Percentiles rank a stretch among this genome's conserved stretches.
Evolutionary conservation across 2,329 filamentous ascomycete genomes (phyloP).

Genomic region (Aspergillus brasiliensis): DNA sequence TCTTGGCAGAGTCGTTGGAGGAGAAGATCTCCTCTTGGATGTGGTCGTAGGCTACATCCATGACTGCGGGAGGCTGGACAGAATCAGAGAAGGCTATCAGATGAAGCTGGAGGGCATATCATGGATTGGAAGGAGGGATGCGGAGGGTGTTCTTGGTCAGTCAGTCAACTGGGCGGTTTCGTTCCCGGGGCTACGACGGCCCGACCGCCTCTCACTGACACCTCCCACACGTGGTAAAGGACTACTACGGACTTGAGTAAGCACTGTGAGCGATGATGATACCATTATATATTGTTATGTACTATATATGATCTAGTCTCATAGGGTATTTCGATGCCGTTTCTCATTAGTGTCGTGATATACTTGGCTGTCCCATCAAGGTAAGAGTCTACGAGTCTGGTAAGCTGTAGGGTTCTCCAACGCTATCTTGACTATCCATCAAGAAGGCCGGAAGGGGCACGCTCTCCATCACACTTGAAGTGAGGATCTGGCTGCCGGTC

Average conservation of each 20-base stretch:
- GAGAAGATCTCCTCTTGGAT: constrained; percentile 79
- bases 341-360: constrained; percentile 1
- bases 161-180: constrained; percentile 11
- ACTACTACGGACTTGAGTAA: neutral
- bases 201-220: constrained; percentile 28
- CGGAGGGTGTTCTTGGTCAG: neutral
- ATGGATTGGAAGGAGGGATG: neutral
- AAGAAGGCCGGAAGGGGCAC: constrained; percentile 43
- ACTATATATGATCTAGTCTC: neutral
- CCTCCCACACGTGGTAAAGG: neutral
- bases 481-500: constrained; percentile 40
- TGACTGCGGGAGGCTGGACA: constrained; percentile 44
- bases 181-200: constrained; percentile 30
- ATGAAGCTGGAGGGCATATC: constrained; percentile 1
- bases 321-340: neutral
- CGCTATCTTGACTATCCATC: constrained; percentile 42
- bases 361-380: neutral
- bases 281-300: too few species aligned
- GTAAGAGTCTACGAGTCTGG: constrained; percentile 21
- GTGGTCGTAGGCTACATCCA: constrained; percentile 98
- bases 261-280: too few species aligned
- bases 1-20: constrained; percentile 54
- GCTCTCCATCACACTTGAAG: constrained; percentile 48
- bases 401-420: constrained; percentile 40
- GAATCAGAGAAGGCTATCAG: neutral